Evolutionary conservation across 1,139 yeast species (phyloP), one percentile per base, ranked within the genome.

Genomic region (Blastobotrys elegans): DNA sequence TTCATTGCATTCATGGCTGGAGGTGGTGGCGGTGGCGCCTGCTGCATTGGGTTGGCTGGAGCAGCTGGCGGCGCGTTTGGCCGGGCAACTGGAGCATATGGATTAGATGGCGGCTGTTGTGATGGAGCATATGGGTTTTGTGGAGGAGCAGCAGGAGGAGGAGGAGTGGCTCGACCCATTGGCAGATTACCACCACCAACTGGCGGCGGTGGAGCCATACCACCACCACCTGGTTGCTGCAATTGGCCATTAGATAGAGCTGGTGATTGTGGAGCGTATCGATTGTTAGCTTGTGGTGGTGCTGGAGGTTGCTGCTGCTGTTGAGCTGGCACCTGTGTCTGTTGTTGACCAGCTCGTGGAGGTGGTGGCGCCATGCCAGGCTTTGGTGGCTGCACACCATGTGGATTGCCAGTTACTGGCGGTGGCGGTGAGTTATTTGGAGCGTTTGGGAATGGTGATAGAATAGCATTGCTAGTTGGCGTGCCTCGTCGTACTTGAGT

Each of bases 401-500:
- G 6, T 20, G 3, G 26, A 10, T 26, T 16, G 4, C 4, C 34
- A 18, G 58, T 50, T 18, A 58, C 52, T 24, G 56, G 50, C 16
- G 61, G 54, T 11, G 55, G 55, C 18, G 56, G 56, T 18, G 59
- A 57, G 27, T 44, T 50, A 16, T 54, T 53, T 7, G 63, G 62
- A 47, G 58, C 62, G 32, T 54, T 54, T 8, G 63, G 63, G 53
- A 60, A 59, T 14, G 69, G 68, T 13, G 67, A 56, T 24, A 59
- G 52, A 45, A 71, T 67, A 10, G 63, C 57, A 33, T 64, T 61
- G 20, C 73, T 73, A 3, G 78, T 69, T 1, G 81, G 72, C 4
- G 44, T 36, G 17, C 79, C 74, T 47, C 79, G 74, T 56, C 83
- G 75, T 13, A 79, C 68, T 29, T 74, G 26, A 38, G 52, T 45